Conservation (phyloP, 2,329 filamentous ascomycete genomes). For the Diaporthe ampelina region DNA sequence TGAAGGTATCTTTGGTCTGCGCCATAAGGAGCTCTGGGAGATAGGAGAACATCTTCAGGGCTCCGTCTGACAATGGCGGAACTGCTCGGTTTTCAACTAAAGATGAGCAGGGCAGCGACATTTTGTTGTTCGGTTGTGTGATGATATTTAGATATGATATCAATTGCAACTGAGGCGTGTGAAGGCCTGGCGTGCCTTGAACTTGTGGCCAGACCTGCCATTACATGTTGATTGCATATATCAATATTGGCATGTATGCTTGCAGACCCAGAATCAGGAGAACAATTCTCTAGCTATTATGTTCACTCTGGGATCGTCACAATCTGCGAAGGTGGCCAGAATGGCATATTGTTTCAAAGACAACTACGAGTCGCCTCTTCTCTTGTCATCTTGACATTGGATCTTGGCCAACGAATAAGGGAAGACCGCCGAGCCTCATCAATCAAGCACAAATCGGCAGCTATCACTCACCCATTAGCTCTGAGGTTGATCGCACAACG, state of each 20-base stretch:
- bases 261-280: background rate
- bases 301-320: background rate
- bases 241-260: background rate
- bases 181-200: background rate
- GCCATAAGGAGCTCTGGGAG: background rate
- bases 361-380: no score
- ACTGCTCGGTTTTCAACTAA: background rate
- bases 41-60: constrained; percentile 1
- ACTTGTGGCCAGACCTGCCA: background rate
- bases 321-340: background rate
- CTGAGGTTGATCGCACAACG: background rate
- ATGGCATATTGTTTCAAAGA: background rate
- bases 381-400: background rate
- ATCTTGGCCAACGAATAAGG: background rate
- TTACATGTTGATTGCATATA: background rate
- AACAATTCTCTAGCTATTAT: background rate
- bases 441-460: background rate
- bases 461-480: background rate
- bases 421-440: background rate
- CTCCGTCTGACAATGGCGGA: background rate
- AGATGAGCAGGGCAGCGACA: background rate
- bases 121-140: background rate
- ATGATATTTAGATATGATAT: background rate
- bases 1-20: background rate
- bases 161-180: background rate